Conservation (phyloP, 805 yeast genomes). For the Blastobotrys americana region DNA sequence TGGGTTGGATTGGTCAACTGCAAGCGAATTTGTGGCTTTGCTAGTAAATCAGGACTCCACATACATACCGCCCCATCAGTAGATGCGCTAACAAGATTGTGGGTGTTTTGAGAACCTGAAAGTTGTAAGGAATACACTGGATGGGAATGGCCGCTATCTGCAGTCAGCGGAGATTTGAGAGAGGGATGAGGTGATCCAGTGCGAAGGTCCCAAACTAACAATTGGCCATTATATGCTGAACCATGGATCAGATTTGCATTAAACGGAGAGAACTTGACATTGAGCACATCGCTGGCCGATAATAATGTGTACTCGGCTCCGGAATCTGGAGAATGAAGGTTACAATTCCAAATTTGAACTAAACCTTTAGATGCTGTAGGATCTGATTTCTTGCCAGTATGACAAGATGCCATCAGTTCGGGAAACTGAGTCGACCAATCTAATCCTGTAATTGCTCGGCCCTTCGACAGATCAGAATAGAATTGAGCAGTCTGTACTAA, state of each 20-base stretch:
- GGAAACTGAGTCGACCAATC: constrained; percentile 33
- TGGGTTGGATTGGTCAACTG: constrained; percentile 24
- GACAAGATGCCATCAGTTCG: constrained; percentile 32
- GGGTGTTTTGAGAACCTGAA: constrained; percentile 24
- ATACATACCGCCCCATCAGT: constrained; percentile 34
- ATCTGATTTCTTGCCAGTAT: constrained; percentile 21
- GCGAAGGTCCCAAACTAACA: constrained; percentile 45
- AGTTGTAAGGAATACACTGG: constrained; percentile 29
- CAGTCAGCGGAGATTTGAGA: constrained; percentile 27
- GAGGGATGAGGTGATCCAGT: constrained; percentile 25
- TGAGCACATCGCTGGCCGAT: constrained; percentile 37
- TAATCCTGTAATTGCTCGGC: constrained; percentile 28
- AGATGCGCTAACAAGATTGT: constrained; percentile 29
- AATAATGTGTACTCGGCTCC: constrained; percentile 38
- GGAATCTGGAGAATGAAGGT: not conserved
- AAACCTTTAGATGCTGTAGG: constrained; percentile 26
- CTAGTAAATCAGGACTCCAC: constrained; percentile 34
- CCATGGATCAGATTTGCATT: constrained; percentile 38
- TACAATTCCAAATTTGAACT: constrained; percentile 33
- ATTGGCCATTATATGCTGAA: constrained; percentile 43
- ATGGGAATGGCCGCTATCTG: constrained; percentile 29
- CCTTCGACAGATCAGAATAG: constrained; percentile 15
- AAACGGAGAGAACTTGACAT: constrained; percentile 37
- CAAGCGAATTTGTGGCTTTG: constrained; percentile 30
- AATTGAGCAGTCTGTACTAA: constrained; percentile 19